Percentiles rank a stretch among this genome's conserved stretches.
Evolutionary conservation across 805 yeast species (phyloP).

Genomic region (Lipomyces chichibuensis): DNA sequence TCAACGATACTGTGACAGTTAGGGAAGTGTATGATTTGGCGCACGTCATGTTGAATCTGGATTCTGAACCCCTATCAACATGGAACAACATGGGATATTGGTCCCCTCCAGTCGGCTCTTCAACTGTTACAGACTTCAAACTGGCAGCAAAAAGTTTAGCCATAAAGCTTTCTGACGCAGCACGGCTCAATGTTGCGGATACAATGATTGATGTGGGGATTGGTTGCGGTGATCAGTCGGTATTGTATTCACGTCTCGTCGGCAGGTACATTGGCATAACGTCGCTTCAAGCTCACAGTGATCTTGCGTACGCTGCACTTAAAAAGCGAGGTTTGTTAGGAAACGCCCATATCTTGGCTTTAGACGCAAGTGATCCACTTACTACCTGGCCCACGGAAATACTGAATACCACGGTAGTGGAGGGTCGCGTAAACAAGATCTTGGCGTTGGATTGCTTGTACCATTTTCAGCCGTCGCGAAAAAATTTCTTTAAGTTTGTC

Average conservation of each 20-base stretch:
- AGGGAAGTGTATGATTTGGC: constrained; percentile 24
- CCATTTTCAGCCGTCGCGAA: constrained; percentile 27
- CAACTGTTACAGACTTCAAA: neutral
- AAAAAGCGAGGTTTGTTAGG: neutral
- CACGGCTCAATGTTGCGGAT: constrained; percentile 15
- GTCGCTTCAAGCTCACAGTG: constrained; percentile 19
- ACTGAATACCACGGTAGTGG: constrained; percentile 4
- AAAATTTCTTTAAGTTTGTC: constrained; percentile 16
- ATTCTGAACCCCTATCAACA: constrained; percentile 10
- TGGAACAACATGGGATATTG: constrained; percentile 36
- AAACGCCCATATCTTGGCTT: constrained; percentile 6
- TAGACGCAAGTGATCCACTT: constrained; percentile 24
- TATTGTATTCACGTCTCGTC: constrained; percentile 20
- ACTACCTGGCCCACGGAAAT: constrained; percentile 23
- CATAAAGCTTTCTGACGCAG: constrained; percentile 14
- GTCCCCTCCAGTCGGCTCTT: constrained; percentile 3
- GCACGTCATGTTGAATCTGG: constrained; percentile 31
- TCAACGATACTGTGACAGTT: no score
- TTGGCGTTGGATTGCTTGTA: constrained; percentile 30
- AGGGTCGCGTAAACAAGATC: constrained; percentile 21
- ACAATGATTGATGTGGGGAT: constrained; percentile 28
- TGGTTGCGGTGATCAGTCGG: constrained; percentile 35
- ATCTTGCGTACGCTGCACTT: constrained; percentile 8
- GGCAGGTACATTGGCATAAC: constrained; percentile 26
- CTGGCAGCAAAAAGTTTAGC: constrained; percentile 22